Conservation (phyloP, 257 asterid genomes). For the Ehretia macrophylla region DNA sequence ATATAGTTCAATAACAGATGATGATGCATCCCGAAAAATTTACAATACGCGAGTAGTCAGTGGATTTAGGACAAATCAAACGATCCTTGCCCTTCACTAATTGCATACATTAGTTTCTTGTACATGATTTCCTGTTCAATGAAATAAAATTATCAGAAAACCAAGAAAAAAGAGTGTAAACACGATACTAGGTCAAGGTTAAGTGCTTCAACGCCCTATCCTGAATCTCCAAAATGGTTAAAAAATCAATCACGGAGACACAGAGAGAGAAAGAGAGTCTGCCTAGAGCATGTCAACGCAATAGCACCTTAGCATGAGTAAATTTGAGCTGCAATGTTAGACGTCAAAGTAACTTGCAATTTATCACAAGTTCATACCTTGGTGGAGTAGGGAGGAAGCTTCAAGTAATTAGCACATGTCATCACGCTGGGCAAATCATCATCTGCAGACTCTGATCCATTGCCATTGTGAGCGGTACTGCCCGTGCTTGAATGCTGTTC, state of each 20-base stretch:
- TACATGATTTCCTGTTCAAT: conserved; percentile 72
- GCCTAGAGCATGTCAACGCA: too few relatives aligned
- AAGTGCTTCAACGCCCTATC: background rate
- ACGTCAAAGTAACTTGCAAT: background rate
- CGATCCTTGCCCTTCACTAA: conserved; percentile 95
- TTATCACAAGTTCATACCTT: conserved; percentile 47
- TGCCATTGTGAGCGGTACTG: conserved; percentile 45
- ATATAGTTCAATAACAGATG: background rate
- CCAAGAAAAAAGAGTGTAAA: background rate
- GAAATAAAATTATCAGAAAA: background rate
- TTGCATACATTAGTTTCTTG: conserved; percentile 85
- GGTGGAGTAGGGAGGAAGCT: conserved; percentile 97
- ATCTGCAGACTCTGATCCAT: conserved; percentile 80
- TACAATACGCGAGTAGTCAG: conserved; percentile 23
- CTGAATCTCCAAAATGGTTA: background rate
- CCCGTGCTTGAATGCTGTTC: conserved; percentile 70
- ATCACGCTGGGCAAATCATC: conserved; percentile 97
- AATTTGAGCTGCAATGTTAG: background rate
- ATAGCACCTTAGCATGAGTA: background rate
- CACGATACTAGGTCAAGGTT: background rate
- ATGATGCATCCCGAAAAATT: conserved; percentile 5
- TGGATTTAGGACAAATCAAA: conserved; percentile 78
- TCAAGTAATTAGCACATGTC: conserved; percentile 99
- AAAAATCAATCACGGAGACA: too few relatives aligned
- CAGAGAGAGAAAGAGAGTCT: too few relatives aligned